Evolutionary conservation across 192 early-diverging fungal genomes (phyloP), one percentile per base, ranked within the genome.

Genomic region (Backusella tarrabulga): DNA sequence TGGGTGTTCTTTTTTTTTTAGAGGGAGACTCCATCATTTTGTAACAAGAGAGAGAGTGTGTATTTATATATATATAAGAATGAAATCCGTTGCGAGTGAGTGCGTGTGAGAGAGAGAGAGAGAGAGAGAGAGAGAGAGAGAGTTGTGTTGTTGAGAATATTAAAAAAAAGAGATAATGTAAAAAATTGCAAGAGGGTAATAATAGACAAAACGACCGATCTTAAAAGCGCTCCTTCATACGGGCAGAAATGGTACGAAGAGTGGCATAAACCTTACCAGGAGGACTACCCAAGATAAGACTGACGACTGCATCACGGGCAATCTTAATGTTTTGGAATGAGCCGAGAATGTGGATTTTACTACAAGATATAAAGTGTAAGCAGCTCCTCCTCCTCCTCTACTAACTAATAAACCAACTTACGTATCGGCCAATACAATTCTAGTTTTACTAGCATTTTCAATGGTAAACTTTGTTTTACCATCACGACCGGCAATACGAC

Each of bases 381-480:
- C 32, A 32, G 32, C 32, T 32, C 32, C 29, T 32, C 29, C 29
- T 32, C 29, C 32, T 32, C 32, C 2, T 32, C 32, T 32, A 32
- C 32, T 32, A 32, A 32, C 32, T 32, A 2, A 32, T 32, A 32
- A 32, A 32, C 32, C 3, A 11, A 87, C 88, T 72, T 83, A 90
- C 88, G 95, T 93, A 84, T 99, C 98, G 5, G 98, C 98, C 78
- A 99, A 87, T 21, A 98, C 97, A 73, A 99, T 95, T 68, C 98
- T 90, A 0, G 97, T 99, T 80, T 97, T 94, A 63, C 93, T 95
- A 9, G 96, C 91, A 81, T 99, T 99, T 82, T 99, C 98, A 76
- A 99, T 99, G 5, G 98, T 95, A 75, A 92, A 98, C 80, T 97
- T 97, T 8, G 97, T 98, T 81, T 97, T 97, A 63, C 98, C 98